Base-by-base conservation (phyloP, 2,329 filamentous ascomycete genomes). In the Curvularia sp. region DNA sequence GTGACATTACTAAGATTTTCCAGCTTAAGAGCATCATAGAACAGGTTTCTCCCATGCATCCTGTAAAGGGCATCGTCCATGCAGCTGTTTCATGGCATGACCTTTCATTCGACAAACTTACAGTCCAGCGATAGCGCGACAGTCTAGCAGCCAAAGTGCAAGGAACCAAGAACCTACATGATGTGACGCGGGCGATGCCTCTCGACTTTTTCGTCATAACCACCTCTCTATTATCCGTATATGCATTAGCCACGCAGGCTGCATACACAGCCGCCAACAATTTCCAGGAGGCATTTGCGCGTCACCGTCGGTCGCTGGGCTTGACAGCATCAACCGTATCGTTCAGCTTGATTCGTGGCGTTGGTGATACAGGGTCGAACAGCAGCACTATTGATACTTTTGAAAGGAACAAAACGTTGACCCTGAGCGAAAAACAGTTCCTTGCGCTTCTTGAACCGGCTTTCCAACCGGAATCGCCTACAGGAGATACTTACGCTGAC, bases 121-220 rank as follows among this genome's bases (percentile, higher is more conserved):
- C 51, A 5, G 15, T 28, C 12, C n/a, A 34, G 15, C 13, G 27
- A 25, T 53, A 42, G 49, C 43, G 30, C 2, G 54, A 62, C 27
- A 55, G 55, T 3, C 47, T 69, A 1, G 41, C 46, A 1, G 63
- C 70, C 3, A 75, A 76, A 38, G 68, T 76, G 5, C 28, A 39
- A 1, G 73, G 73, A 0, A 66, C 71, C 0, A 59, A 46, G 23
- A 71, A 73, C 41, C 63, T 74, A 2, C 72, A 74, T 59, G 57
- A 66, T 39, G 57, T 55, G 0, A 59, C 57, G 3, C 15, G 53
- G 1, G 8, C 45, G 3, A 39, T 54, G 15, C 32, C 55, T 9
- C 59, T 73, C 2, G 71, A 74, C 49, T 71, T 74, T 57, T 74
- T 74, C 61, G 34, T 64, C 49, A 67, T 73, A 60, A 54, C 59